These are phyloP conservation scores for Leptographium radiaticola DNA, from an alignment of 2,329 filamentous ascomycete species.

Conservation along the genomic window DNA sequence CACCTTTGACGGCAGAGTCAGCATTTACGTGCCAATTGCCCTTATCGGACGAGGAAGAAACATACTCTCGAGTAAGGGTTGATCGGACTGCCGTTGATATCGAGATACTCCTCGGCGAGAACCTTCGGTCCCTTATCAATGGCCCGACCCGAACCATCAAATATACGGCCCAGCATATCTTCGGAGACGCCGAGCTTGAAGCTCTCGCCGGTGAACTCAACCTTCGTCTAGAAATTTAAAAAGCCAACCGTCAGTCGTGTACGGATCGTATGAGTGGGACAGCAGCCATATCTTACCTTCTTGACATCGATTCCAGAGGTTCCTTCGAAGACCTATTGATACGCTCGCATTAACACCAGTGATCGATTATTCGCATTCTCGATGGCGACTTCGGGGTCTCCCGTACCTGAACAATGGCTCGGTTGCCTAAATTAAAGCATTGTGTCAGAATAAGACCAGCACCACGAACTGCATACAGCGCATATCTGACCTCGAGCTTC, in stretches of 20 bases:
- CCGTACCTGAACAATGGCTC: conserved; percentile 84
- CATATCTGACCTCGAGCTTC: conserved; percentile 71
- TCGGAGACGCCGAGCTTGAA: conserved; percentile 98
- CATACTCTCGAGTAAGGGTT: conserved; percentile 92
- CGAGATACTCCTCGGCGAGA: conserved; percentile 91
- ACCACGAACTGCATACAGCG: not conserved
- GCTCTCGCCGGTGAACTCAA: conserved; percentile 94
- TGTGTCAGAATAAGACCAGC: conserved; percentile 1
- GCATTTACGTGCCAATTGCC: not conserved
- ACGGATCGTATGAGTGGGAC: too few species aligned
- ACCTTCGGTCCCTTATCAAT: conserved; percentile 99
- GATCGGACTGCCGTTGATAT: conserved; percentile 98
- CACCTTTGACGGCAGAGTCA: conserved; percentile 41
- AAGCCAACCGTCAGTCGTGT: not conserved
- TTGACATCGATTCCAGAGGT: conserved; percentile 97
- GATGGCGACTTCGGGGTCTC: not conserved
- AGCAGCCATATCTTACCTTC: conserved; percentile 53
- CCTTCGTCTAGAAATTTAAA: conserved; percentile 59
- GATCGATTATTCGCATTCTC: not conserved
- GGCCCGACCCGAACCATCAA: conserved; percentile 92
- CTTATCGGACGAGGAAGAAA: conserved; percentile 2
- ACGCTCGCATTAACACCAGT: not conserved
- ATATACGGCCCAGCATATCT: conserved; percentile 98
- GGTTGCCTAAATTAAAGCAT: conserved; percentile 51
- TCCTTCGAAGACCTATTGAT: conserved; percentile 78